Evolutionary conservation across 805 yeast species (phyloP).

Genomic region (Debaryomyces castellii): DNA sequence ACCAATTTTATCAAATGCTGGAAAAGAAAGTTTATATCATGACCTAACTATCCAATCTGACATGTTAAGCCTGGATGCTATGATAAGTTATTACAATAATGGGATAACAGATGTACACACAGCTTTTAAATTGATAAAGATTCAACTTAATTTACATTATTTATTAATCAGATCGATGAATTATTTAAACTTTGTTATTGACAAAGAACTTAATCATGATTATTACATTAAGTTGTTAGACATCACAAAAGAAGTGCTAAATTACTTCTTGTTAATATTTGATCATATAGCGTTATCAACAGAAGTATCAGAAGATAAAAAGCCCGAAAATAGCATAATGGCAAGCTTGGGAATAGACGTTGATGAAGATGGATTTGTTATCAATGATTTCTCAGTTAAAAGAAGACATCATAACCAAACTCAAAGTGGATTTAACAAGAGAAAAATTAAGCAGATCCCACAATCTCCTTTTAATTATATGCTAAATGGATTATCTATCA

Average conservation of each 20-base stretch:
- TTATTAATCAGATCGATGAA: constrained; percentile 42
- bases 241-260: constrained; percentile 37
- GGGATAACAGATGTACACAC: constrained; percentile 41
- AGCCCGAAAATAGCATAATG: constrained; percentile 23
- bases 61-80: constrained; percentile 15
- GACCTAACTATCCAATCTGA: constrained; percentile 18
- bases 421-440: constrained; percentile 8
- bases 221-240: constrained; percentile 35
- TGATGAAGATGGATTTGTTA: constrained; percentile 46
- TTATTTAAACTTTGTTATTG: constrained; percentile 42
- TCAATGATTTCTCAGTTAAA: constrained; percentile 43
- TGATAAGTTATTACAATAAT: constrained; percentile 22
- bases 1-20: constrained; percentile 19
- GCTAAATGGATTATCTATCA: constrained; percentile 43
- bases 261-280: constrained; percentile 37
- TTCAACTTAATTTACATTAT: constrained; percentile 46
- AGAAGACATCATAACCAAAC: constrained; percentile 23
- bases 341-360: constrained; percentile 39
- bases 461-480: constrained; percentile 40
- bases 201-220: constrained; percentile 35
- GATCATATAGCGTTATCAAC: constrained; percentile 28
- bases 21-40: constrained; percentile 30
- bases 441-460: constrained; percentile 29
- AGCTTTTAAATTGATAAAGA: constrained; percentile 38
- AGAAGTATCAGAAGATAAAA: constrained; percentile 8